Evolutionary conservation across 805 yeast species (phyloP), one percentile per base, ranked within the genome.

Genomic region (Cyberlindnera veronae): DNA sequence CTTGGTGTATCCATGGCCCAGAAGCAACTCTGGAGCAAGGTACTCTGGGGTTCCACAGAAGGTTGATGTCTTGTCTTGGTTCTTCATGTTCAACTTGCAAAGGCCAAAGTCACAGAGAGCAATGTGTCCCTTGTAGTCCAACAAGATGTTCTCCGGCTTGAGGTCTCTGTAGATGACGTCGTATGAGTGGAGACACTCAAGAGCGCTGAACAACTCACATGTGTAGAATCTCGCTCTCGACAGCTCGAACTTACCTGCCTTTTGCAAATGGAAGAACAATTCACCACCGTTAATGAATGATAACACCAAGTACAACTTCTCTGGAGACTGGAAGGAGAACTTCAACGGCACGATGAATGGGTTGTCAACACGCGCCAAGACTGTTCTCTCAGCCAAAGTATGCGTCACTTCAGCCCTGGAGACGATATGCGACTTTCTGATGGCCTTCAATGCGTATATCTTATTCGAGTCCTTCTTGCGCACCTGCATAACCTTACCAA

Each of bases 31-130:
- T 1, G 99, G 99, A 1, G 98, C 96, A 51, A 93, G 71, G 63
- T 93, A 93, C 64, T 93, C 98, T 1, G 98, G 98, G 0, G 99
- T 93, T 29, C 99, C 99, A 65, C 99, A 93, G 61, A 93, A 93
- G 0, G 99, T 93, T 54, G 83, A 84, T 1, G 88, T 82, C 63
- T 85, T 85, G 54, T 89, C 96, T 45, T 85, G 83, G 53, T 82
- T 78, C 50, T 81, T 78, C 99, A 93, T 93, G 68, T 93, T 88
- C 54, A 93, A 76, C 66, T 93, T 93, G 68, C 98, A 93, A 32
- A 93, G 72, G 6, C 99, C 99, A 61, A 93, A 93, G 66, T 93
- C 99, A 68, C 99, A 93, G 41, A 93, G 69, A 2, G 98, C 97
- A 60, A 93, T 93, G 63, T 93, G 99, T 3, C 99, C 99, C 55